Conservation (phyloP, 176 grass and related monocot species). For the Triticum aestivum region DNA sequence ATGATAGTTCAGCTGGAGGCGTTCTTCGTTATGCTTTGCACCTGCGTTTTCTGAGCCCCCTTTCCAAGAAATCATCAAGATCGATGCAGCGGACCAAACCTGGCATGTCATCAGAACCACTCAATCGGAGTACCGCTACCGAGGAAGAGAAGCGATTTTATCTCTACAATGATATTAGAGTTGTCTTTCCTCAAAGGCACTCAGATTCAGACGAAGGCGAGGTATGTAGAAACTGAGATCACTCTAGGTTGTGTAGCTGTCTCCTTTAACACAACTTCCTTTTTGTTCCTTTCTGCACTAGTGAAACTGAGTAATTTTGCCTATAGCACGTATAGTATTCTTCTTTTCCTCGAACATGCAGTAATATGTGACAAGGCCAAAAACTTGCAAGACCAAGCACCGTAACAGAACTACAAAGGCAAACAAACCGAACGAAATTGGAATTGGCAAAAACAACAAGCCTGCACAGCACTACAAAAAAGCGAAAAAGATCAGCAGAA, state of each 20-base stretch:
- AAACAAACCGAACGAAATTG: neutral
- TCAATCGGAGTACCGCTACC: neutral
- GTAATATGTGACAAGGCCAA: neutral
- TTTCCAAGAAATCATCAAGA: constrained; percentile 57
- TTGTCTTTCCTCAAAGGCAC: constrained; percentile 94
- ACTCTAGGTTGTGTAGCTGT: constrained; percentile 12
- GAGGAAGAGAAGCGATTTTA: constrained; percentile 72
- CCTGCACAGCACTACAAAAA: neutral
- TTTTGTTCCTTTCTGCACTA: constrained; percentile 2
- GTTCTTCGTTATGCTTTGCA: constrained; percentile 95
- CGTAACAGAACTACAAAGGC: neutral
- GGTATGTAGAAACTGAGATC: constrained; percentile 52
- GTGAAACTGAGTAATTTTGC: neutral
- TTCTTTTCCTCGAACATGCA: neutral
- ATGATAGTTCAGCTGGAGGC: constrained; percentile 55
- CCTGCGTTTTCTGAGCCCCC: constrained; percentile 77
- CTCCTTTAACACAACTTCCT: neutral
- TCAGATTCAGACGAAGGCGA: constrained; percentile 91
- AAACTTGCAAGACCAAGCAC: neutral
- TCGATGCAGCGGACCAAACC: constrained; percentile 63
- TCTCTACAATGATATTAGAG: constrained; percentile 94
- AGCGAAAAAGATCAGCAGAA: neutral
- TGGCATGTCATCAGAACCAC: constrained; percentile 45
- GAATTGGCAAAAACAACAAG: neutral
- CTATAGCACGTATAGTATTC: neutral